Conservation (phyloP, 208 protist species). For the Borovskyia barvae region DNA sequence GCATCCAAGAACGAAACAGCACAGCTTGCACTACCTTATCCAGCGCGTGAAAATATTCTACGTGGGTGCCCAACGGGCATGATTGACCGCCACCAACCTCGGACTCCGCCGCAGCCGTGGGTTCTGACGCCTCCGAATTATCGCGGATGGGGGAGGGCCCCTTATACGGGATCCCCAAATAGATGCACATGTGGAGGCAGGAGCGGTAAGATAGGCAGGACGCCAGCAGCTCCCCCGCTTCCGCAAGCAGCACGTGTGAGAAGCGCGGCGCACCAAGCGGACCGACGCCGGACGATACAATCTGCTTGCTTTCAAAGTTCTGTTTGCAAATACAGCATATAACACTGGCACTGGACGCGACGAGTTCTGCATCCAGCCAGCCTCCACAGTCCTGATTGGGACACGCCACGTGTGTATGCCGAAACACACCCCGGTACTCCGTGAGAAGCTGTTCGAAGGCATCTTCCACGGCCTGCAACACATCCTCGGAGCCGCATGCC, state of each 20-base stretch:
- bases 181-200: constrained; percentile 57
- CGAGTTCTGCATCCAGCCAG: constrained; percentile 53
- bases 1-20: constrained; percentile 54
- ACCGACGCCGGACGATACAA: constrained; percentile 36
- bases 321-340: constrained; percentile 56
- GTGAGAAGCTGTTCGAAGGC: constrained; percentile 45
- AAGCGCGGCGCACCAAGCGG: constrained; percentile 32
- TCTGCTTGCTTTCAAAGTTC: constrained; percentile 43
- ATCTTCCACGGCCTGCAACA: constrained; percentile 64
- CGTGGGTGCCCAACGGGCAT: constrained; percentile 21
- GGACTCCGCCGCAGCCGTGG: constrained; percentile 7
- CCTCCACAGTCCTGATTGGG: constrained; percentile 60
- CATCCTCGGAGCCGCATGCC: constrained; percentile 44
- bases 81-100: constrained; percentile 11
- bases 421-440: constrained; percentile 74
- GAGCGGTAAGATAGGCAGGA: constrained; percentile 49
- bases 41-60: constrained; percentile 59
- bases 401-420: constrained; percentile 57
- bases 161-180: constrained; percentile 59
- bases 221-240: constrained; percentile 58
- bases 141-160: constrained; percentile 18
- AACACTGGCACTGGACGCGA: constrained; percentile 39
- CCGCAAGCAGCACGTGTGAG: constrained; percentile 41
- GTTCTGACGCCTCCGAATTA: constrained; percentile 7
- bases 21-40: constrained; percentile 78